Evolutionary conservation across 352 stramenopile species (phyloP), one percentile per base, ranked within the genome.

Genomic region (Globisporangium lucens): DNA sequence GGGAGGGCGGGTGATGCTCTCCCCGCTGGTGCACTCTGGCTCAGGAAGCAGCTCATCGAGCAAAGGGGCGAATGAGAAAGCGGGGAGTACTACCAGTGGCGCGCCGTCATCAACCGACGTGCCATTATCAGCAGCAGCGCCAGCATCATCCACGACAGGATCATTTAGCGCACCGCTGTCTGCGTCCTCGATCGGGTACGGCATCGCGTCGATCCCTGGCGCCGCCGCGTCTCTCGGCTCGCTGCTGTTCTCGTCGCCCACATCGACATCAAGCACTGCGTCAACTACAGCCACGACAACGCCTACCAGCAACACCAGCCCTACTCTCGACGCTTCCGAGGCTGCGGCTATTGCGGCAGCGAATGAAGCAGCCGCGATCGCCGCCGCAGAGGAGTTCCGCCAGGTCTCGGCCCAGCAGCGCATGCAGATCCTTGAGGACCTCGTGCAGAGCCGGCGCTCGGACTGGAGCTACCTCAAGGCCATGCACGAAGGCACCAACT

Each of bases 381-480:
- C 71, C 1, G 70, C 75, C 24, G 71, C 79, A 13, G 75, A 74
- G 53, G 72, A 82, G 41, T 76, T 84, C 24, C 75, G 71, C 33
- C 79, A 88, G 51, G 78, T 89, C 46, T 82, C 82, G 53, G 69
- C 76, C 0, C 82, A 93, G 68, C 87, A 95, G 70, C 74, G 82
- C 35, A 85, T 89, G 77, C 78, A 79, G 57, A 78, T 91, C 41
- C 62, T 95, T 38, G 87, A 92, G 59, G 79, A 92, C 24, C 77
- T 95, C 13, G 82, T 93, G 51, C 78, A 90, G 76, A 72, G 82
- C 33, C 80, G 87, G 15, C 84, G 85, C 27, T 80, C 79, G 13
- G 87, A 95, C 75, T 92, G 83, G 79, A 90, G 70, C 52, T 95
- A 95, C 71, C 64, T 95, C 38, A 91, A 91, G 66, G 74, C 78